Evolutionary conservation across 371 early-diverging fungal genomes (phyloP), one percentile per base, ranked within the genome.

Genomic region (Mucor saturninus): DNA sequence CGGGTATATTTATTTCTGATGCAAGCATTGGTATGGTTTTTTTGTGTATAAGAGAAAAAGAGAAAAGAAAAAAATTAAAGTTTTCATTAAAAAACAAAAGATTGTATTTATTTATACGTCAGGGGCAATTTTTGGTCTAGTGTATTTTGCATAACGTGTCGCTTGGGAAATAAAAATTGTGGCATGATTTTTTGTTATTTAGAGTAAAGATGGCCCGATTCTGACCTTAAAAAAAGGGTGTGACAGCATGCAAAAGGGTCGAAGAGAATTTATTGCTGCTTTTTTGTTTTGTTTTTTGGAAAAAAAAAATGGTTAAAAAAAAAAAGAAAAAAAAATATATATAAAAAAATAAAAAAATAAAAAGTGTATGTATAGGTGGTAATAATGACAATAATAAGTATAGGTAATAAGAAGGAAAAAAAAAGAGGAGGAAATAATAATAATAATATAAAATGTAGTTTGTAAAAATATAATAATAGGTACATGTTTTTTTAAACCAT

Each of bases 141-240:
- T 43, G 10, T 21, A 21, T 40, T 45, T 21, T 26, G 52, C 29
- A 42, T 6, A 52, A 51, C 52, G 7, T 52, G 43, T 14, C 14
- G 0, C 5, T 6, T 21, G 21, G 21, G 21, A 21, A 21, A 21
- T 21, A n/a, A 49, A 57, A 61, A 60, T 54, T 54, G 45, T 69
- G 69, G 61, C 55, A 63, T 64, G 64, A 65, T 68, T 59, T 63
- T 63, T 56, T 35, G 28, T 3, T 11, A 9, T n/a, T 35, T 35
- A 6, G 35, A 35, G 35, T 35, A 35, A 35, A 35, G 14, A 15
- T 56, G 57, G 38, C 51, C 51, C 54, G 53, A 52, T 58, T 54
- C 56, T 45, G 54, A 26, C 45, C 46, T 46, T 62, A 5, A 37
- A 49, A 38, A 21, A 8, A 1, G 35, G 35, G 35, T 35, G 35